Evolutionary conservation across 768 basidiomycete species (phyloP).

Genomic region (Myochromella boudieri): DNA sequence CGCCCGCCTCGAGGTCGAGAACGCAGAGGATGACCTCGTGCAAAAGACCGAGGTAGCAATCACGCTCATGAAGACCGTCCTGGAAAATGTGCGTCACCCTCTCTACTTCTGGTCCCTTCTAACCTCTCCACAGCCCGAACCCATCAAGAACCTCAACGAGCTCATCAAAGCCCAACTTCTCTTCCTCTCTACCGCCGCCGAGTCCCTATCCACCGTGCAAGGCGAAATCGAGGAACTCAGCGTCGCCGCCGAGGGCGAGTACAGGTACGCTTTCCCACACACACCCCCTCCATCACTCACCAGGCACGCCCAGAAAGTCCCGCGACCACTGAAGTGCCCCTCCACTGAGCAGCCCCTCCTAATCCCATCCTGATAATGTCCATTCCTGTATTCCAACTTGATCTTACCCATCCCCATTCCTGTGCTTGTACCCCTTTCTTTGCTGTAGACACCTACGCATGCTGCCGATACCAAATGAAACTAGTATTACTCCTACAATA

Average conservation of each 20-base stretch:
- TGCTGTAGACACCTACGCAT: not conserved
- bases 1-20: conserved; percentile 88
- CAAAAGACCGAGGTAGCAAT: conserved; percentile 98
- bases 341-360: conserved; percentile 27
- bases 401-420: not conserved
- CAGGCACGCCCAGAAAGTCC: conserved; percentile 61
- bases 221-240: conserved; percentile 93
- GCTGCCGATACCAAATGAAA: not conserved
- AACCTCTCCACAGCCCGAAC: conserved; percentile 70
- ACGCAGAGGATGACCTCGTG: conserved; percentile 93
- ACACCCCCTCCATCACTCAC: not conserved
- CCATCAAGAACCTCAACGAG: conserved; percentile 90
- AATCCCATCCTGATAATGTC: not conserved
- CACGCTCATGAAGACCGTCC: conserved; percentile 95
- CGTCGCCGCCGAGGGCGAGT: conserved; percentile 92
- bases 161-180: conserved; percentile 88
- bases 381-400: too few relatives aligned
- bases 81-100: conserved; percentile 81
- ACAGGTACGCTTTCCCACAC: conserved; percentile 56
- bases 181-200: conserved; percentile 75
- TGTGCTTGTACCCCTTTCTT: not conserved
- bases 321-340: conserved; percentile 78
- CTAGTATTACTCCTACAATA: conserved; percentile 3
- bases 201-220: conserved; percentile 78
- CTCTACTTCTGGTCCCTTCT: conserved; percentile 1